phyloP scores from a whole-genome alignment of 768 basidiomycete genomes.

The Suillus placidus region DNA sequence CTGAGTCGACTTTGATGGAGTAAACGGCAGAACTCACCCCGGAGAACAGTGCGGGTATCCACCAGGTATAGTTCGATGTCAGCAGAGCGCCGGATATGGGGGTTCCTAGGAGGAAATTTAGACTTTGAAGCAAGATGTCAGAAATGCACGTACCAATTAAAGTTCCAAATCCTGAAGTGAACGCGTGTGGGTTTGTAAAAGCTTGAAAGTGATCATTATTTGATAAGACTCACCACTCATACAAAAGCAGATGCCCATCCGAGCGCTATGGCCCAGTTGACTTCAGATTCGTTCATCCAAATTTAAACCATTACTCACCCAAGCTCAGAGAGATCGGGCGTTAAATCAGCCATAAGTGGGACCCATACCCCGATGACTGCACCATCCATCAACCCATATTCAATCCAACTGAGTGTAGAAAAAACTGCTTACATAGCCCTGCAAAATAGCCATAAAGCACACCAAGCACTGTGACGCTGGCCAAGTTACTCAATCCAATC shows the following conservation, averaged over 20 bases:
- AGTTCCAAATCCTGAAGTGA: slow-evolving; percentile 18
- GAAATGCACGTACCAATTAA: slow-evolving; percentile 24
- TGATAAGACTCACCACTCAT: slow-evolving; percentile 10
- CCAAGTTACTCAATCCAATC: slow-evolving; percentile 39
- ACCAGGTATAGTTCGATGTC: slow-evolving; percentile 55
- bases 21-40: slow-evolving; percentile 33
- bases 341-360: slow-evolving; percentile 47
- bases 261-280: slow-evolving; percentile 18
- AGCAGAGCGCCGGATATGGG: slow-evolving; percentile 64
- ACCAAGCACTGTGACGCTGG: slow-evolving; percentile 42
- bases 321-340: slow-evolving; percentile 51
- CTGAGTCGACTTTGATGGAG: background rate
- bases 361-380: slow-evolving; percentile 42
- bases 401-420: background rate
- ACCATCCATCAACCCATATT: background rate
- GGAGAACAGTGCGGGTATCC: slow-evolving; percentile 53
- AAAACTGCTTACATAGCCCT: slow-evolving; percentile 39
- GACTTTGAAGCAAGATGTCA: background rate
- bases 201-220: background rate
- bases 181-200: background rate
- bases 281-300: background rate
- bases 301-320: slow-evolving; percentile 35
- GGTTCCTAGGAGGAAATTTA: slow-evolving; percentile 39
- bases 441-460: slow-evolving; percentile 51
- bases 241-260: slow-evolving; percentile 26